These are phyloP conservation scores for Diaporthe sp. DNA, from an alignment of 2,329 filamentous ascomycete species.

Conservation along the genomic window DNA sequence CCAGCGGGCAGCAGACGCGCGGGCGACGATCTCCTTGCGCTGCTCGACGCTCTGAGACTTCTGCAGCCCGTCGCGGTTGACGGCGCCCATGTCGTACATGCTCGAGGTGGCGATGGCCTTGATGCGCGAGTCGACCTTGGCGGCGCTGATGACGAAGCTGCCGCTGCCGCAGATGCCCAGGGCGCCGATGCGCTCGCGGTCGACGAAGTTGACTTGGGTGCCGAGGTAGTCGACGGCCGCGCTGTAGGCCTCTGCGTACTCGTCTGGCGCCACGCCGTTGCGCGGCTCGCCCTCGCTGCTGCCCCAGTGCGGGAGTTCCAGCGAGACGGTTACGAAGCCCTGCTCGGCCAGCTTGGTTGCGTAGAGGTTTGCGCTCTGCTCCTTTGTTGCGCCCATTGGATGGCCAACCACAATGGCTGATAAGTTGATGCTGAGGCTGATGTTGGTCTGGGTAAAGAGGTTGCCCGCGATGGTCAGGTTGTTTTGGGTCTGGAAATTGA, in stretches of 20 bases:
- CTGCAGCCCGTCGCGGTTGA: not conserved
- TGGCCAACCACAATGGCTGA: constrained; percentile 2
- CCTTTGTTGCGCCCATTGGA: not conserved
- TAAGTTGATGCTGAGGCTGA: not conserved
- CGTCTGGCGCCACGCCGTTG: not conserved
- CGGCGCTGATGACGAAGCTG: constrained; percentile 6
- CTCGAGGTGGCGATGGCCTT: constrained; percentile 8
- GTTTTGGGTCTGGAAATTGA: constrained; percentile 11
- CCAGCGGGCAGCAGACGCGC: not conserved
- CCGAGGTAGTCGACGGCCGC: constrained; percentile 6
- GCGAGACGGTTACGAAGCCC: constrained; percentile 5
- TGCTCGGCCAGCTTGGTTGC: constrained; percentile 17
- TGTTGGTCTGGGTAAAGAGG: constrained; percentile 7
- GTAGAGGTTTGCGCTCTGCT: constrained; percentile 16
- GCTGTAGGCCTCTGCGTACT: constrained; percentile 14
- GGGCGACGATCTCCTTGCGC: not conserved
- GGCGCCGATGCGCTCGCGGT: constrained; percentile 23
- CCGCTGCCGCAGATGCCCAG: constrained; percentile 15
- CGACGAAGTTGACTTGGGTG: not conserved
- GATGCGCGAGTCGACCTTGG: constrained; percentile 13
- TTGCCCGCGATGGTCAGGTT: constrained; percentile 4
- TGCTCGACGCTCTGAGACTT: not conserved
- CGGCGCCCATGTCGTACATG: constrained; percentile 17
- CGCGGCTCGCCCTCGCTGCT: not conserved
- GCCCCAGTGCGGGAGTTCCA: constrained; percentile 14